Conservation (phyloP, 208 protist genomes). For the Naegleria lovaniensis region DNA sequence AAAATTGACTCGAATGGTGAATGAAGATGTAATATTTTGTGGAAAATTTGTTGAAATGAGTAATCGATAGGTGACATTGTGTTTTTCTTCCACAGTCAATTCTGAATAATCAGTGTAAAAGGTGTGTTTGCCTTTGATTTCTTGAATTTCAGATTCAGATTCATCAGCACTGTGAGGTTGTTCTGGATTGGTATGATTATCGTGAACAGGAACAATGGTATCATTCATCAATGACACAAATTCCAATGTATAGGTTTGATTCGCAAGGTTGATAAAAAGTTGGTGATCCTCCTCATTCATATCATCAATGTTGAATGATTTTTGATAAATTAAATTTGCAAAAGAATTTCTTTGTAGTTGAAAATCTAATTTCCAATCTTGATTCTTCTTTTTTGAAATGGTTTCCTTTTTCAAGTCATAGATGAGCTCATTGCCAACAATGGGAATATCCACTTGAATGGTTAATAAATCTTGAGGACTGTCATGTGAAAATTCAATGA, state of each 20-base stretch:
- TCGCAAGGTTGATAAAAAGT: not conserved
- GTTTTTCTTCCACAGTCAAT: not conserved
- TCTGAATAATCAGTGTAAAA: not conserved
- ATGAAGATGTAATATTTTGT: not conserved
- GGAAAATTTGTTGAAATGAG: not conserved
- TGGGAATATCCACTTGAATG: not conserved
- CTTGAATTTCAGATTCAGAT: not conserved
- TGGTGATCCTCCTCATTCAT: not conserved
- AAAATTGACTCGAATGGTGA: not conserved
- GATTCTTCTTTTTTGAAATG: not conserved
- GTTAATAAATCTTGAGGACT: not conserved
- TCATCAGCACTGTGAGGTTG: not conserved
- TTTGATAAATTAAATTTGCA: not conserved
- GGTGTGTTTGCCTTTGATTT: not conserved
- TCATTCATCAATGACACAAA: not conserved
- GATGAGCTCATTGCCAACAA: not conserved
- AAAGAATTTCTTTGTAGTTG: not conserved
- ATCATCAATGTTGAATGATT: not conserved
- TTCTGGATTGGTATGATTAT: not conserved
- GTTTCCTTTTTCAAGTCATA: not conserved
- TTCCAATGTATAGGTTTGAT: not conserved
- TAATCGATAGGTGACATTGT: not conserved
- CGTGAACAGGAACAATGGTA: not conserved
- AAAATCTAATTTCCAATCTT: not conserved
- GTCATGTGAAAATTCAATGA: not conserved